Evolutionary conservation across 2,329 filamentous ascomycete species (phyloP).

Genomic region (Hypoxylon sp.): DNA sequence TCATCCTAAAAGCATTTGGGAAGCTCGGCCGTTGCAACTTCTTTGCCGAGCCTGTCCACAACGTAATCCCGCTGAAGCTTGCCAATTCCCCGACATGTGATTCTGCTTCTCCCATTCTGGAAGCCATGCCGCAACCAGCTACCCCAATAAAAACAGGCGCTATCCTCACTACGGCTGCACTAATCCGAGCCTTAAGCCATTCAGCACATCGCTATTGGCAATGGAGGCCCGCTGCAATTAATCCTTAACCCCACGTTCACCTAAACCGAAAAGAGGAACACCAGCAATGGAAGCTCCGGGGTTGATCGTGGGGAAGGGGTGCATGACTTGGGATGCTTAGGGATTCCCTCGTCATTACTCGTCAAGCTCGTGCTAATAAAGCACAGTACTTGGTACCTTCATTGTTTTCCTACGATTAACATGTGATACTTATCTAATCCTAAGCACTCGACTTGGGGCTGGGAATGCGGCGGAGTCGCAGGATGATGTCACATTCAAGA

Average conservation of each 20-base stretch:
- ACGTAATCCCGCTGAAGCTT: conserved; percentile 18
- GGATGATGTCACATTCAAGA: conserved; percentile 27
- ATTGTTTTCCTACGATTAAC: conserved; percentile 15
- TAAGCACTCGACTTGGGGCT: conserved; percentile 16
- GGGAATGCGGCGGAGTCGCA: conserved; percentile 13
- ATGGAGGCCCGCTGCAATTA: conserved; percentile 15
- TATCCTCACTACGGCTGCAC: conserved; percentile 8
- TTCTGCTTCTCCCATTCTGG: conserved; percentile 17
- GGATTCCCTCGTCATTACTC: conserved; percentile 19
- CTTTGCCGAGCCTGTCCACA: conserved; percentile 22
- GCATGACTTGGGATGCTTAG: conserved; percentile 20
- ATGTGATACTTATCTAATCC: conserved; percentile 27
- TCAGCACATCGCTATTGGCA: conserved; percentile 31
- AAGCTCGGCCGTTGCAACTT: conserved; percentile 25
- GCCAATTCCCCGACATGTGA: conserved; percentile 34
- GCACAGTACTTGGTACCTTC: neutral
- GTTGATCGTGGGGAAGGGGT: conserved; percentile 30
- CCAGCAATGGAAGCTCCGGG: conserved; percentile 18
- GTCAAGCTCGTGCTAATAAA: conserved; percentile 8
- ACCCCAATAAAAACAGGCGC: neutral
- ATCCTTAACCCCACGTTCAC: conserved; percentile 14
- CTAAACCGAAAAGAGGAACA: conserved; percentile 12
- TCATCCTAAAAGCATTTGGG: conserved; percentile 14
- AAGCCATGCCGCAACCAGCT: conserved; percentile 25
- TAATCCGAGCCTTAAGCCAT: conserved; percentile 20